Evolutionary conservation across 768 basidiomycete species (phyloP), one percentile per base, ranked within the genome.

Genomic region (Calocera cornea): DNA sequence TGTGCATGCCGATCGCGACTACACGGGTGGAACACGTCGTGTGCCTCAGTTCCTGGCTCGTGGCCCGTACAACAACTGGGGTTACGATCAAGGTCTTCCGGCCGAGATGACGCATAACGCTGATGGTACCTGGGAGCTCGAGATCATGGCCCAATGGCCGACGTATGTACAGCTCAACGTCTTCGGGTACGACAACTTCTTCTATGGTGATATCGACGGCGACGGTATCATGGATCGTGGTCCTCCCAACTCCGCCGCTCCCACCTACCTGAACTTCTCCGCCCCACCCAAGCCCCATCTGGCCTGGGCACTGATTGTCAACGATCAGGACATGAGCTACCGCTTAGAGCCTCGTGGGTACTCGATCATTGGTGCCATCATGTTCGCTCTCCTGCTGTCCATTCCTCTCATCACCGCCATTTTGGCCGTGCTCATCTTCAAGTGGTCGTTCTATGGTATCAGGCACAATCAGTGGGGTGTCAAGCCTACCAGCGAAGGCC

Each of bases 371-470:
- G 92, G 88, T 33, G 90, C 88, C 34, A 86, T 89, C 79, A 92
- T 94, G 84, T 97, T 88, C 73, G 92, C 86, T 0, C 83, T 95
- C 41, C 81, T 95, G 50, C 80, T 89, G 34, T 72, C 85, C 44
- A 90, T 95, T 68, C 94, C 94, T 3, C 78, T 93, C 70, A 83
- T 95, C 76, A 94, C 93, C 22, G 94, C 86, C 68, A 83, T 84
- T 16, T 80, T 91, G 64, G 92, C 94, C 17, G 91, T 92, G 60
- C 73, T 87, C 65, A 75, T 93, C 76, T 97, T 97, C 84, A 90
- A 93, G 86, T 93, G 90, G 87, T 87, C 88, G 5, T 97, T 97
- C 83, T 97, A 97, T 73, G 92, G 92, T 34, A 95, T 97, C 80
- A 92, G 84, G 75, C 87, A 93, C 80, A 97, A 97, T 77, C 87